Evolutionary conservation across 2,329 filamentous ascomycete genomes (phyloP), one percentile per base, ranked within the genome.

Genomic region (Aspergillus carbonarius): DNA sequence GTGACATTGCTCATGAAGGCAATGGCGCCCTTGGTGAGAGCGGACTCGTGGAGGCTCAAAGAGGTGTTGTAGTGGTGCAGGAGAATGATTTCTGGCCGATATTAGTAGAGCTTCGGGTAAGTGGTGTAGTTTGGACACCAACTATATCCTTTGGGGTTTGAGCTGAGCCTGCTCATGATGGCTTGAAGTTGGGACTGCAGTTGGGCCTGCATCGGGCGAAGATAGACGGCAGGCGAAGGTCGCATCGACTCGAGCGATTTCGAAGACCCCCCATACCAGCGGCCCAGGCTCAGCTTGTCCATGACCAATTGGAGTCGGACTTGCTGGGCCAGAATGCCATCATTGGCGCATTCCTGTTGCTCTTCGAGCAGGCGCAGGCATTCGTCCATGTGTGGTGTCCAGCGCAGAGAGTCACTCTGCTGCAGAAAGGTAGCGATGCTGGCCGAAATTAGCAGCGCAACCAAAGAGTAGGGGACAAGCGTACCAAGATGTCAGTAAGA

Each of bases 381-480:
- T 17, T 86, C 83, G 18, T 86, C 84, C 74, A 88, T 80, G 49
- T 85, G 80, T 0, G 79, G 63, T 0, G 81, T 86, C 85, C 85
- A 89, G 1, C 74, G 77, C 48, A 88, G 74, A 0, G 78, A 63
- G 53, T 86, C 83, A 50, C 79, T 75, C 48, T 79, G 78, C 32
- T 78, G 79, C 15, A 83, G 72, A 51, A 78, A 80, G 1, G 71
- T 72, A 4, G 77, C 69, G 53, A 75, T 68, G 27, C 79, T 82
- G 17, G 3, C 62, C 62, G 68, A 25, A 4, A 32, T 51, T 51
- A 51, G 49, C 1, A 5, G 15, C 8, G 3, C 27, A 18, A 13
- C 8, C 3, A 13, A 1, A 2, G 5, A 10, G 20, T 13, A 3
- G 0, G 12, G 12, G 5, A 17, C 6, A 32, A 9, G 30, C 30